Conservation (phyloP, 202 grass and related monocot genomes). For the Zoysia matrella region DNA sequence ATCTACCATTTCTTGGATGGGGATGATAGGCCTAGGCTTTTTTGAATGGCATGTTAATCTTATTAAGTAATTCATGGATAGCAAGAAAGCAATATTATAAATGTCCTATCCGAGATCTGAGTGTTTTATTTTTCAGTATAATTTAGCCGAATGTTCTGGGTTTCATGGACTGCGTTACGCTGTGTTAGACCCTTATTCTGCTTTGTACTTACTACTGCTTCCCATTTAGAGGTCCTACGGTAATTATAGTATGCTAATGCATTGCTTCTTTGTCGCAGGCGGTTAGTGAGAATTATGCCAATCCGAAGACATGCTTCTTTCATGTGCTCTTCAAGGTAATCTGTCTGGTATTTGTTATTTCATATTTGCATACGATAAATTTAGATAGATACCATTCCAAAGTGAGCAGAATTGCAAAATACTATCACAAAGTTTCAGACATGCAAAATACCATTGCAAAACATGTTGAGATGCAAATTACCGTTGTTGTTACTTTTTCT, state of each 20-base stretch:
- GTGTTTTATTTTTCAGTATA: neutral
- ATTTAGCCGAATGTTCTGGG: neutral
- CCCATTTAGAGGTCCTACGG: neutral
- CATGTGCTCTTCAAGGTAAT: conserved; percentile 63
- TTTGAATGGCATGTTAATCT: neutral
- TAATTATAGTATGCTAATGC: conserved; percentile 6
- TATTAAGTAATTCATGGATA: too few relatives aligned
- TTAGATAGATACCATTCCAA: too few relatives aligned
- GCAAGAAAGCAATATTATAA: too few relatives aligned
- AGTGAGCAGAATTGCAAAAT: too few relatives aligned
- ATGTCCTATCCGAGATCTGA: neutral
- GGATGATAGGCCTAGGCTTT: neutral
- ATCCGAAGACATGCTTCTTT: conserved; percentile 67
- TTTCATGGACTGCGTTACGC: neutral
- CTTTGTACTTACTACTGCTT: neutral
- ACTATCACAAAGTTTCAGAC: too few relatives aligned
- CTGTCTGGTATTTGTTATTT: too few relatives aligned
- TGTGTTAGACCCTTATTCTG: neutral
- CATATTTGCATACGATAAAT: too few relatives aligned
- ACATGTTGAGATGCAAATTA: too few relatives aligned
- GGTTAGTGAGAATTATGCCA: conserved; percentile 76
- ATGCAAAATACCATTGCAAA: too few relatives aligned
- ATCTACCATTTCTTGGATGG: conserved; percentile 14
- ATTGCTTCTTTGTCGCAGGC: conserved; percentile 39
- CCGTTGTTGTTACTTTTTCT: too few relatives aligned